Conservation (phyloP, 345 rosid genomes). For the Salix purpurea region DNA sequence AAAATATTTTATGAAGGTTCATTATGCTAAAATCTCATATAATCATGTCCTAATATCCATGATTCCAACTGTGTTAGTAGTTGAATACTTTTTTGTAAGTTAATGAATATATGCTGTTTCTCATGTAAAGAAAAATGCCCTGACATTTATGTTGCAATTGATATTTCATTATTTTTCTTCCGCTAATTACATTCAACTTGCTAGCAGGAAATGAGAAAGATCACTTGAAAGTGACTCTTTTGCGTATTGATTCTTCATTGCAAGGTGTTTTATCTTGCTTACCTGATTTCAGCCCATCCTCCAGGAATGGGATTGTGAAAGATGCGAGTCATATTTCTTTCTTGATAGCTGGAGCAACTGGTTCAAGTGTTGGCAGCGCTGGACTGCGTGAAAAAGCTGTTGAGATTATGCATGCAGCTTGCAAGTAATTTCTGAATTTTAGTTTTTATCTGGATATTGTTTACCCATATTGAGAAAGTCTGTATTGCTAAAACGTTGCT, state of each 20-base stretch:
- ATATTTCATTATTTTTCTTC: background rate
- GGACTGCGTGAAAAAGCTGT: slow-evolving; percentile 87
- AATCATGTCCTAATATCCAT: background rate
- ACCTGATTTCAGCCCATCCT: slow-evolving; percentile 92
- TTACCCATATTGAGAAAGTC: slow-evolving; percentile 1
- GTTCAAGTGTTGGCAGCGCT: slow-evolving; percentile 78
- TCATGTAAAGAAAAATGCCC: slow-evolving; percentile 9
- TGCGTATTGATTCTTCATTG: slow-evolving; percentile 92
- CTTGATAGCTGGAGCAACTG: slow-evolving; percentile 93
- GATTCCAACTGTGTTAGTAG: background rate
- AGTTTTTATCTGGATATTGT: background rate
- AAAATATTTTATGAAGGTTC: background rate
- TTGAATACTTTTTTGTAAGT: background rate
- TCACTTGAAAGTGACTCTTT: slow-evolving; percentile 93
- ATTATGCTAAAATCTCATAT: background rate
- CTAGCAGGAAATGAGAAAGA: slow-evolving; percentile 90
- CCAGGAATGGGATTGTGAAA: slow-evolving; percentile 52
- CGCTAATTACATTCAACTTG: slow-evolving; percentile 19
- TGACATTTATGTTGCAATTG: slow-evolving; percentile 3
- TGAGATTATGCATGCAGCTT: slow-evolving; percentile 62
- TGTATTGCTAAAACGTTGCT: slow-evolving; percentile 19
- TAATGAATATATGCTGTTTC: background rate
- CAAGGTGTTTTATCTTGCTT: slow-evolving; percentile 98
- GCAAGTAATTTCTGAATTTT: slow-evolving; percentile 67
- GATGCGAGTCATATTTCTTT: slow-evolving; percentile 52